Base-by-base conservation (phyloP, 2,329 filamentous ascomycete genomes). In the Stagonosporopsis tanaceti region DNA sequence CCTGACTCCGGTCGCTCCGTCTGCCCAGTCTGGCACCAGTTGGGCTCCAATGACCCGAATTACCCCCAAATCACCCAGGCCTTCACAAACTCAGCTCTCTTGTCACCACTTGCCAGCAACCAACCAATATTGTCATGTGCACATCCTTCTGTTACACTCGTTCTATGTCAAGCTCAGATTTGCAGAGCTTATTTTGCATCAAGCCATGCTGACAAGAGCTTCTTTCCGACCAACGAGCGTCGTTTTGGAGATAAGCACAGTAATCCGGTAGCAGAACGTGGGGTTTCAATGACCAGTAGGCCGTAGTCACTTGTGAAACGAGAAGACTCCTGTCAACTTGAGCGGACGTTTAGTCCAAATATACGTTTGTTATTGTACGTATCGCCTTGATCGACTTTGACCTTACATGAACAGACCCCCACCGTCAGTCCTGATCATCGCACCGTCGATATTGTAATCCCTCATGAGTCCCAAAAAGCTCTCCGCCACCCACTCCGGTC, bases 391-490 rank as follows among this genome's bases (percentile, higher is more conserved):
- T 6, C 2, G 11, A 22, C 32, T 20, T 3, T 11, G 20, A 41
- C 38, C 45, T 37, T 37, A 66, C 57, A 65, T 60, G 39, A 73
- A 30, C 53, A 72, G 34, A 9, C 50, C 59, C 1, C 79, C 79
- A 3, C 78, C 77, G 69, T 81, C 79, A 7, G 79, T 79, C 57
- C 72, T 69, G 20, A 83, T 69, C 59, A 81, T 72, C 28, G 69
- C 74, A 5, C 80, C 82, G 17, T 78, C 78, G 27, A 79, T 67
- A 67, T 82, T 82, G 56, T 64, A 53, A 70, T 83, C 81, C 69
- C 70, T 79, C 76, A 85, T 74, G 22, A 77, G 64, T 63, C 78
- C 82, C 50, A 84, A 57, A 72, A 79, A 85, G 32, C 72, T 75
- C 74, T 84, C 81, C 3, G 66, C 74, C 22, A 76, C 69, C 60